Base-by-base conservation (phyloP, 2,329 filamentous ascomycete genomes). In the Neopestalotiopsis rosae region DNA sequence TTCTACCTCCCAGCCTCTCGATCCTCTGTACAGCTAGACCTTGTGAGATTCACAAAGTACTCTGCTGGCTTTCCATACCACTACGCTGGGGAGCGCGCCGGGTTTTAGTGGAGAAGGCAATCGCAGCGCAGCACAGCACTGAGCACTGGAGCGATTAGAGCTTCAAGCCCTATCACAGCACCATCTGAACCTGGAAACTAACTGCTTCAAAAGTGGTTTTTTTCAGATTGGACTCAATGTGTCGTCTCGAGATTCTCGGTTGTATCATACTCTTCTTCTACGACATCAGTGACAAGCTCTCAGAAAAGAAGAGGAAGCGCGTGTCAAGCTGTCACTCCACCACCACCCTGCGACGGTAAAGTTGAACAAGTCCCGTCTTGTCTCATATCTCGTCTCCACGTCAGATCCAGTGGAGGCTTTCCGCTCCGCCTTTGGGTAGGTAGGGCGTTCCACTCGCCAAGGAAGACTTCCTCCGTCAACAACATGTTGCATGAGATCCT, bases 401-500 rank as follows among this genome's bases (percentile, higher is more conserved):
- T 67, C 65, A 14, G 10, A 45, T 24, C 38, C n/a, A 17, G 45
- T 52, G 45, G 17, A 9, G 14, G 17, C 45, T 20, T 49, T 13
- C 45, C 20, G 45, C 45, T 52, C 45, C 17, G 45, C 45, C 45
- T 20, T 61, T 28, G 24, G 24, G 24, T 28, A 20, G 24, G 58
- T 28, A 61, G 65, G 56, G 69, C 62, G 66, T 49, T 45, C 70
- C 72, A 61, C 65, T 32, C 17, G n/a, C 40, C 24, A 30, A 59
- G 12, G 13, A 17, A 42, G 30, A 10, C 32, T 58, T 34, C 2
- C 12, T 34, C 14, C 9, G 10, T 32, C 34, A 61, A 65, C 40
- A 74, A 74, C 74, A 99, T 99, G 96, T 93, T 99, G 81, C 96
- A 98, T 89, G 96, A 99, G 87, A 94, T 99, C 84, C 90, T 98